Evolutionary conservation across 2,329 filamentous ascomycete species (phyloP), one percentile per base, ranked within the genome.

Genomic region (Apiospora phragmitis): DNA sequence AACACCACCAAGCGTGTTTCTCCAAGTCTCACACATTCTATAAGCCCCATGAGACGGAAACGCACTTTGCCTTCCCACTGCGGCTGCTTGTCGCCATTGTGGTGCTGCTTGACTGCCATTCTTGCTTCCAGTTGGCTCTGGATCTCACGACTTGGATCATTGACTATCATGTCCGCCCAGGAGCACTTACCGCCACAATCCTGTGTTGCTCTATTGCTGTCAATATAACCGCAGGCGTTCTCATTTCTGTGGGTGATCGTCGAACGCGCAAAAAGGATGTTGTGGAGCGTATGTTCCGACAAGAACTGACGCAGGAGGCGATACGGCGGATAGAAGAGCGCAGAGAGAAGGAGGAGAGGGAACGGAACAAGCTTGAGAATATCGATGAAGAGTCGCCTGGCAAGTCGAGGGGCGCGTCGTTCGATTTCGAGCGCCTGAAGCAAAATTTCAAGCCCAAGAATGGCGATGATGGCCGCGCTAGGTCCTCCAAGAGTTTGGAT

Each of bases 1-100:
- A 91, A 68, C 91, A 96, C 78, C 94, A 97, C 77, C 92, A 95
- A 77, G 87, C 85, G 74, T 95, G 95, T 77, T 92, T 96, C 77
- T 87, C 92, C 77, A 94, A 92, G 75, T 94, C 92, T 0, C 94
- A 97, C 79, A 94, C 92, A 7, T 97, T 95, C 80, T 97, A 97
- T 85, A 95, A 95, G 76, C 93, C 94, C 0, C 92, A 97, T 80
- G 94, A 97, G 81, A 97, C 94, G 0, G 85, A 89, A 43, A 97
- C 94, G 0, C 94, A 97, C 78, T 87, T 90, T 77, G 92, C 94
- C 0, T 97, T 97, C 72, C 93, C 94, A 0, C 84, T 95, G 1
- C 86, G 88, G 42, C 85, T 94, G 7, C 89, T 97, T 42, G 86
- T 96, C 47, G 90, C 92, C 70, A 91, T 95, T 71, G 91, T 95